Evolutionary conservation across 805 yeast species (phyloP), one percentile per base, ranked within the genome.

Genomic region (Lachancea nothofagi): DNA sequence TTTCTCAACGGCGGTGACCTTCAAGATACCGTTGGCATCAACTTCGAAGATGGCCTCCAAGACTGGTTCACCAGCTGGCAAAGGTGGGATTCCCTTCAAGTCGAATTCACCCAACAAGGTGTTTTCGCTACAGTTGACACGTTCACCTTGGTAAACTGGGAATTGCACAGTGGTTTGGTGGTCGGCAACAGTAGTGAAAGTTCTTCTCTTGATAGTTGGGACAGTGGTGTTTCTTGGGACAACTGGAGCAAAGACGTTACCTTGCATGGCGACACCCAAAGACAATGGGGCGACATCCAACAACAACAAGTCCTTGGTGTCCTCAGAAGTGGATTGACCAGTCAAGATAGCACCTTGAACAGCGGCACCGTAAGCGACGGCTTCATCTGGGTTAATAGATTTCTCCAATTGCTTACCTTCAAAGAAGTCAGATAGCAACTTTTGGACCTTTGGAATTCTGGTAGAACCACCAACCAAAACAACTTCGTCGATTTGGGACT

Each of bases 121-220:
- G 87, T 90, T 90, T 77, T 90, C 97, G 65, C 83, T 74, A 71
- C 96, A 88, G 88, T 88, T 84, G 63, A 90, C 95, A 78, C 98
- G 93, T 80, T 90, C 98, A 82, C 98, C 98, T 79, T 90, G 97
- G 81, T 83, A 90, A 55, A 90, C 97, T 72, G 95, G 97, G 84
- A 90, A 88, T 73, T 86, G 93, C 54, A 90, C 97, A 57, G 96
- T 86, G 65, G 97, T 90, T 77, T 90, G 98, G 79, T 86, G 87
- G 79, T 90, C 98, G 60, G 84, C 95, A 64, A 86, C 95, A 57
- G 98, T 90, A 67, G 98, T 88, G 87, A 90, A 90, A 59, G 95
- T 90, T 78, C 95, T 88, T 67, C 96, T 83, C 84, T 90, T 90
- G 74, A 88, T 84, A 71, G 97, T 90, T 72, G 98, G 98, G 60